Base-by-base conservation (phyloP, 768 basidiomycete species). In the Termitomyces sp. region DNA sequence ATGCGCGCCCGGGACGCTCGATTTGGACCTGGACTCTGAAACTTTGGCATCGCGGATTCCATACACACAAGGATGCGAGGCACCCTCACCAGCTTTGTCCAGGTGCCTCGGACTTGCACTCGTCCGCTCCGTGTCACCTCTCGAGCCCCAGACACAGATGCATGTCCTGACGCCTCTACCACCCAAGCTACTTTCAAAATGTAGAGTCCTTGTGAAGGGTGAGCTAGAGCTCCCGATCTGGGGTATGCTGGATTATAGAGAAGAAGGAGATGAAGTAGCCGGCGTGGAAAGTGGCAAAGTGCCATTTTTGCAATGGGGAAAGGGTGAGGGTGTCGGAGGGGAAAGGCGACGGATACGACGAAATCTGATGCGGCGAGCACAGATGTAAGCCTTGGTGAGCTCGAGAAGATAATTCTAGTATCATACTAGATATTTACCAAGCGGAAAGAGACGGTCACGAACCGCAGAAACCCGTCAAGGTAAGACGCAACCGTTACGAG, bases 191-290 rank as follows among this genome's bases (percentile, higher is more conserved):
- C 78, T 96, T 2, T 63, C 68, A 0, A 66, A 70, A 15, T 69
- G 68, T 29, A 74, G 83, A 4, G 76, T 85, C 17, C 68, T 96
- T 3, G 86, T 96, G 50, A 94, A 91, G 71, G 95, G 95, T 8
- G 93, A 94, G 69, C 77, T 95, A 67, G 94, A 96, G 71, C 73
- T 97, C 0, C 95, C 95, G 0, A 77, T 94, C 0, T 90, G 89
- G 86, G 94, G 89, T 0, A 85, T 94, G 87, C 76, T 97, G 54
- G 94, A 96, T 71, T 89, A 86, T 60, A 73, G 77, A 31, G 73
- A 72, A 2, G 77, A 73, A 3, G 67, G 68, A 11, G 78, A 74
- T 7, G 66, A 68, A 6, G 77, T 82, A 7, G 79, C 73, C 2
- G 84, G 81, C 0, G 76, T 87, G 5, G 83, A 84, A 5, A 82